phyloP scores from a whole-genome alignment of 1,284 basidiomycete genomes.

The Apiotrichum laibachii region DNA sequence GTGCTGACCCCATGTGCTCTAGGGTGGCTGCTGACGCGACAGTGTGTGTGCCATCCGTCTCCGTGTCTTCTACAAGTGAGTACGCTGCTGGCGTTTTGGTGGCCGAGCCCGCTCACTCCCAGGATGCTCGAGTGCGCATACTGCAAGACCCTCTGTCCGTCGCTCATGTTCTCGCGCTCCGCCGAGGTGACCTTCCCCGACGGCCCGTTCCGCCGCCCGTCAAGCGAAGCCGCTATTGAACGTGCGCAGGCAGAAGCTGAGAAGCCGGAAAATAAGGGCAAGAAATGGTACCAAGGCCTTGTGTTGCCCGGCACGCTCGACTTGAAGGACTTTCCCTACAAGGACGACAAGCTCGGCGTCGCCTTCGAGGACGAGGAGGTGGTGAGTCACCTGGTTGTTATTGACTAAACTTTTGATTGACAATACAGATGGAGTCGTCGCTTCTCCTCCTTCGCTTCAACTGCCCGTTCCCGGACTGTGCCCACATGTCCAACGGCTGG shows the following conservation, averaged over 20 bases:
- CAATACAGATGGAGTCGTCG: constrained; percentile 76
- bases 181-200: constrained; percentile 63
- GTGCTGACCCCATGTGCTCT: constrained; percentile 10
- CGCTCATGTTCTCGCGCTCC: constrained; percentile 77
- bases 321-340: constrained; percentile 55
- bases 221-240: constrained; percentile 47
- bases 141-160: constrained; percentile 85
- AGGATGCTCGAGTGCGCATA: constrained; percentile 84
- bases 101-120: neutral
- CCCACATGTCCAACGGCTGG: constrained; percentile 83
- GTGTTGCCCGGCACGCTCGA: constrained; percentile 45
- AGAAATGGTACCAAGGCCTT: constrained; percentile 42
- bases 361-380: constrained; percentile 88
- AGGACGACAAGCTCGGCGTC: constrained; percentile 74
- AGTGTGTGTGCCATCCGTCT: constrained; percentile 84
- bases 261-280: constrained; percentile 39
- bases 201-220: constrained; percentile 57
- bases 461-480: constrained; percentile 76
- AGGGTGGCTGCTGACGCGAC: constrained; percentile 59
- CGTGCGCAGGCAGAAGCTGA: constrained; percentile 38
- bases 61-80: constrained; percentile 80
- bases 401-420: neutral
- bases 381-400: constrained; percentile 31
- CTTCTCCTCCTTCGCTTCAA: constrained; percentile 86
- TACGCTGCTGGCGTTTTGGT: neutral